phyloP scores from a whole-genome alignment of 2,329 filamentous ascomycete genomes.

The Coniochaeta ligniaria region DNA sequence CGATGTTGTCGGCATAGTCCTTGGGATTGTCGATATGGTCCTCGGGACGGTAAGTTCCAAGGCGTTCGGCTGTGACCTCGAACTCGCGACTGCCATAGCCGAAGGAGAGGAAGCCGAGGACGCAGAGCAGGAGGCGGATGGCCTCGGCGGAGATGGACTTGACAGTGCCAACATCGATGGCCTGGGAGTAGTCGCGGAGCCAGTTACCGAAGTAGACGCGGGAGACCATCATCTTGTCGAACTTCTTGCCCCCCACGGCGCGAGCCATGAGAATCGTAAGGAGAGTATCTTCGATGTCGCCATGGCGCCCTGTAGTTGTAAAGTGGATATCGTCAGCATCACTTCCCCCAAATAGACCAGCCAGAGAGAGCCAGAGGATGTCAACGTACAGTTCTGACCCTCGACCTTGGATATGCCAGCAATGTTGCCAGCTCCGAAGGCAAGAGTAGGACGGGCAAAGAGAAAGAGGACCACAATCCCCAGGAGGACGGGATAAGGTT shows the following conservation, averaged over 20 bases:
- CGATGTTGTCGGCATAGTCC: conserved; percentile 82
- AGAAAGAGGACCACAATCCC: conserved; percentile 55
- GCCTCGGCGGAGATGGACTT: conserved; percentile 87
- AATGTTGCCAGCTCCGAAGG: conserved; percentile 87
- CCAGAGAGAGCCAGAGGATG: not conserved
- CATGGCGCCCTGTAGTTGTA: conserved; percentile 59
- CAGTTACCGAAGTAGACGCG: conserved; percentile 96
- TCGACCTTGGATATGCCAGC: conserved; percentile 73
- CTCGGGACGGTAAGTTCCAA: conserved; percentile 75
- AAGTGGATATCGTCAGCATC: not conserved
- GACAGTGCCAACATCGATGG: conserved; percentile 86
- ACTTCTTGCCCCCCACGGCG: conserved; percentile 66
- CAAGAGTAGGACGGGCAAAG: conserved; percentile 61
- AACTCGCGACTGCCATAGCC: conserved; percentile 80
- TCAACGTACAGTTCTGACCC: conserved; percentile 65
- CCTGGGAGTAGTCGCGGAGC: conserved; percentile 89
- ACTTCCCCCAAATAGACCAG: not conserved
- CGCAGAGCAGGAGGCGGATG: conserved; percentile 81
- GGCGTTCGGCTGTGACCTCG: conserved; percentile 70
- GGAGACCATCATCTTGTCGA: conserved; percentile 80
- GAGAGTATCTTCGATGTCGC: conserved; percentile 88
- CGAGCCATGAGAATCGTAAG: conserved; percentile 61
- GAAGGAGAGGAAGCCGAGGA: conserved; percentile 85
- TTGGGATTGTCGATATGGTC: conserved; percentile 74
- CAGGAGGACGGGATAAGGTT: conserved; percentile 42